Base-by-base conservation (phyloP, 768 basidiomycete species). In the Pholiota microspora region DNA sequence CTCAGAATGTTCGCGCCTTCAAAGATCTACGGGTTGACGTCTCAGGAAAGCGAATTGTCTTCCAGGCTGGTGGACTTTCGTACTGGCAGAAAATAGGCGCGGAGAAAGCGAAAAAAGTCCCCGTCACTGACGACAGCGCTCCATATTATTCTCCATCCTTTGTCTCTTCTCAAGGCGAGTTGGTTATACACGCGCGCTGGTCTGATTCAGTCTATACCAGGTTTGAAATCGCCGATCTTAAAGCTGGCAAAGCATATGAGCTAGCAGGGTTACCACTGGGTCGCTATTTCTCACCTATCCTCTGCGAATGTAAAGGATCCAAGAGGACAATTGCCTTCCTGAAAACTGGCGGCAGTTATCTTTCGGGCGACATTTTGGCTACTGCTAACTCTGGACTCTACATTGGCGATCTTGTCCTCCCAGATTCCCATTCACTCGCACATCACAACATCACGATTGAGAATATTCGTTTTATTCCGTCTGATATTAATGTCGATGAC, bases 91-190 rank as follows among this genome's bases (percentile, higher is more conserved):
- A 72, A 10, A 62, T 80, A 5, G 69, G 71, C 28, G 63, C 66
- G 35, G 62, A 70, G 4, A 58, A 65, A 2, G 64, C 71, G 4
- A 57, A 48, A 6, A 71, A 73, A 31, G 73, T 81, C 7, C 86
- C 86, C 7, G 74, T 78, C n/a, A 66, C 79, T 4, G 65, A 83
- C 49, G 53, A 74, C 9, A 65, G 68, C 5, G 73, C 71, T 1
- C 71, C 83, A 1, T 89, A 90, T 61, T 86, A 85, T 57, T 86
- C 87, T 0, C 88, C 88, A 1, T 76, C 81, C 4, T 88, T 89
- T 62, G 77, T 85, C n/a, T 75, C 72, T 44, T 74, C 76, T 18
- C 64, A 71, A 2, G 68, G 72, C 18, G 69, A 83, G 52, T 65
- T 87, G 21, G 67, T 88, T 9, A 64, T 90, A 13, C 88, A 88